These are phyloP conservation scores for Colletotrichum shisoi DNA, from an alignment of 2,329 filamentous ascomycete genomes.

Conservation along the genomic window DNA sequence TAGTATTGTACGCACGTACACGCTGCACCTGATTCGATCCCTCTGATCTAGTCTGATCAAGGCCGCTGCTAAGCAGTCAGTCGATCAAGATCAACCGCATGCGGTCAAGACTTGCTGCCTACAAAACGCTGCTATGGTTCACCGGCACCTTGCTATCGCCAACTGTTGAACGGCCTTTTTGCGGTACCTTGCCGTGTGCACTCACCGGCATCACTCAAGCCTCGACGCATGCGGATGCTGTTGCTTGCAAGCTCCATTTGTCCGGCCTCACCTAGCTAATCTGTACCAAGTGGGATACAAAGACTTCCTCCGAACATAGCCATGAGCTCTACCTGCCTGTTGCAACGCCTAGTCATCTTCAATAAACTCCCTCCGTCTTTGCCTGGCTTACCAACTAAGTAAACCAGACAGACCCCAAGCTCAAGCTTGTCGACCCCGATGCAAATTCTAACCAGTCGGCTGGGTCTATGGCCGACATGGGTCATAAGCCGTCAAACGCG, in stretches of 20 bases:
- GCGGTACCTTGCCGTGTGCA: background rate
- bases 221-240: slow-evolving; percentile 17
- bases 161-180: background rate
- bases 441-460: slow-evolving; percentile 12
- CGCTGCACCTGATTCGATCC: background rate
- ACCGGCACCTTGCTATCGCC: background rate
- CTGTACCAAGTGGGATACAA: background rate
- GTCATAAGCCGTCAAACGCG: background rate
- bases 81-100: background rate
- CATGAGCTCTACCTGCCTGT: background rate
- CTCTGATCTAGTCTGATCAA: background rate
- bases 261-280: background rate
- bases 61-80: background rate
- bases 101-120: background rate
- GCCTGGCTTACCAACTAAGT: background rate
- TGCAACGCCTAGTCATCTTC: slow-evolving; percentile 1
- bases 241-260: background rate
- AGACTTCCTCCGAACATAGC: slow-evolving; percentile 2
- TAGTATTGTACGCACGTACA: slow-evolving; percentile 1
- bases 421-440: background rate
- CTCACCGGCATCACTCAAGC: background rate
- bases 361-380: background rate
- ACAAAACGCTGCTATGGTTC: background rate
- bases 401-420: background rate
- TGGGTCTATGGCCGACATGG: slow-evolving; percentile 19